Percentiles rank a stretch among this genome's conserved stretches.
phyloP scores from a whole-genome alignment of 169 alveolate genomes.

The Cryptosporidium canis region DNA sequence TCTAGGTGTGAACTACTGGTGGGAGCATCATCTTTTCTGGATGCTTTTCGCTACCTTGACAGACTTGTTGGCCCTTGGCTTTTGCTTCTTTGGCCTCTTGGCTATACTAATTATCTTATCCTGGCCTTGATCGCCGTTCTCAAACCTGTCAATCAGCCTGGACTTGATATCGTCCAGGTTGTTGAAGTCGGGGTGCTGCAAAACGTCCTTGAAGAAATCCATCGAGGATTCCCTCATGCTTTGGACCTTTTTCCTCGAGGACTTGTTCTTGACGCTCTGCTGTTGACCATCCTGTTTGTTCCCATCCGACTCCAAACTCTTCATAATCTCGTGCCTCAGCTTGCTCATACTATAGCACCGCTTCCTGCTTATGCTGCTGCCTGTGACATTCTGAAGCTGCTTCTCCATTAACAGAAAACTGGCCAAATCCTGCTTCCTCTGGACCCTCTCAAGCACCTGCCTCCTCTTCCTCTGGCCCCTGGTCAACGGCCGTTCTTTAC shows the following conservation, averaged over 20 bases:
- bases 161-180: constrained; percentile 21
- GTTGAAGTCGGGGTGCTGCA: constrained; percentile 39
- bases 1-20: background rate
- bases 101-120: background rate
- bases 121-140: background rate
- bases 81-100: background rate
- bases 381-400: constrained; percentile 19
- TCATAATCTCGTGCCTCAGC: background rate
- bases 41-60: constrained; percentile 1
- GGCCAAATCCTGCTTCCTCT: constrained; percentile 49
- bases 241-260: constrained; percentile 16
- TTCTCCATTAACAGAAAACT: constrained; percentile 2
- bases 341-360: background rate
- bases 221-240: background rate
- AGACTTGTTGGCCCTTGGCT: background rate
- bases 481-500: constrained; percentile 13
- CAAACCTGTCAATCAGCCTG: background rate
- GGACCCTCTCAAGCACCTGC: constrained; percentile 5
- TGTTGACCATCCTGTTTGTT: background rate
- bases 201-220: constrained; percentile 1
- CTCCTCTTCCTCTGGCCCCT: constrained; percentile 68
- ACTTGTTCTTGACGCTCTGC: background rate
- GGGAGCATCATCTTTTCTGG: background rate
- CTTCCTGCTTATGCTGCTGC: background rate
- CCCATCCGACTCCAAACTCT: background rate